A percentile compares a stretch with the other conserved stretches of the same genome.
Conservation (phyloP, 768 basidiomycete genomes). For the Tephrocybe sp. region DNA sequence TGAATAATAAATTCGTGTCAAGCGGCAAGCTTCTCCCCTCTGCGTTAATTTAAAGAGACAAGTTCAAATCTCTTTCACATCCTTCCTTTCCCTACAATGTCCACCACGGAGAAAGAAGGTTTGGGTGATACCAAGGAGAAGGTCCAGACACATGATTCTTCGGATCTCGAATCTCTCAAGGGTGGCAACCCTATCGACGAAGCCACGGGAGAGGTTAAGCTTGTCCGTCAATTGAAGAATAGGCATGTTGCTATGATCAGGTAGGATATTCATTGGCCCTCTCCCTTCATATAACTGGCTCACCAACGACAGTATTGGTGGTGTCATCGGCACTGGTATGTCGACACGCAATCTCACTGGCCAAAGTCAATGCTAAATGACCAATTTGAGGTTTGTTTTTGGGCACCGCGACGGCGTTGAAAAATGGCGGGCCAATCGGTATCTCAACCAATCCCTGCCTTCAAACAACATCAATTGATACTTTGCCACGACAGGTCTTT, state of each 20-base stretch:
- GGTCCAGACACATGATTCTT: conserved; percentile 12
- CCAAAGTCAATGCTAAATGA: conserved; percentile 19
- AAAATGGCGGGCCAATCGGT: conserved; percentile 69
- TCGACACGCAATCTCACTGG: too few species aligned
- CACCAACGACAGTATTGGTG: conserved; percentile 46
- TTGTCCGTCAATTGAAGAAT: conserved; percentile 67
- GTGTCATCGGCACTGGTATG: conserved; percentile 58
- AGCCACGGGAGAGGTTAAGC: conserved; percentile 23
- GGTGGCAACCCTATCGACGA: conserved; percentile 14
- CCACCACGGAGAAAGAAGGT: conserved; percentile 1
- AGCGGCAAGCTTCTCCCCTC: too few species aligned
- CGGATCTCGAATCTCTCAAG: conserved; percentile 21
- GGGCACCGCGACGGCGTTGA: conserved; percentile 51
- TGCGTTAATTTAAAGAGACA: background rate
- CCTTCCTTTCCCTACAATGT: background rate
- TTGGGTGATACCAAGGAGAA: conserved; percentile 13
- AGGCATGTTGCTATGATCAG: conserved; percentile 84
- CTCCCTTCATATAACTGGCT: background rate
- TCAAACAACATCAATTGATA: background rate
- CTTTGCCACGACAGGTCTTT: conserved; percentile 38
- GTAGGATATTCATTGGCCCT: conserved; percentile 18
- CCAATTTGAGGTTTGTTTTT: conserved; percentile 41
- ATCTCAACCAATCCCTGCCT: background rate
- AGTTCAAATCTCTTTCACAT: background rate
- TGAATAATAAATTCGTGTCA: too few species aligned